Conservation (phyloP, 164 flowering plant species). For the Litsea cubeba region DNA sequence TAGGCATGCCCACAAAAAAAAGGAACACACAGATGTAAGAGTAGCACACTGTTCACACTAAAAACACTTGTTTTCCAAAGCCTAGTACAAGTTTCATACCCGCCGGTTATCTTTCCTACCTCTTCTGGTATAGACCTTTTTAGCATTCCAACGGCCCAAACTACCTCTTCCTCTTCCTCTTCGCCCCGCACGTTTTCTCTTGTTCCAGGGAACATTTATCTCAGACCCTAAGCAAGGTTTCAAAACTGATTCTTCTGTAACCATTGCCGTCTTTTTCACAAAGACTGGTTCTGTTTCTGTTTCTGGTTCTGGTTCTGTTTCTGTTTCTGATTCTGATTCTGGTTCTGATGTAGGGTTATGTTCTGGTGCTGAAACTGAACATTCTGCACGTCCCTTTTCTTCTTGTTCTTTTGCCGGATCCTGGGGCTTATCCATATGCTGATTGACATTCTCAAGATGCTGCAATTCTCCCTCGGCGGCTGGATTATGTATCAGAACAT, state of each 20-base stretch:
- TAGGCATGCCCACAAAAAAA: no score
- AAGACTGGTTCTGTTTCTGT: constrained; percentile 5
- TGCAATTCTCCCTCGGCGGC: constrained; percentile 34
- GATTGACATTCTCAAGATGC: constrained; percentile 19
- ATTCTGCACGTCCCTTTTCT: constrained; percentile 24
- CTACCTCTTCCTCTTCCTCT: constrained; percentile 45
- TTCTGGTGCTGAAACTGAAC: constrained; percentile 20
- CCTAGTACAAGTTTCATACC: no score
- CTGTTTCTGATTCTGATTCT: background rate
- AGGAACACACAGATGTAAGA: no score
- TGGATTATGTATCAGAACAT: constrained; percentile 37
- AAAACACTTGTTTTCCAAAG: no score
- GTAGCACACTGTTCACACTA: no score
- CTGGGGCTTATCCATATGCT: constrained; percentile 20
- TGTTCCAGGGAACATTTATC: constrained; percentile 45
- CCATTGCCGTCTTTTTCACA: background rate
- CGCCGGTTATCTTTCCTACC: no score
- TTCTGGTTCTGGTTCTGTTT: background rate
- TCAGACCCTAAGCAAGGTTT: constrained; percentile 39
- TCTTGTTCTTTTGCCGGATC: constrained; percentile 25
- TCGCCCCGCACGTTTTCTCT: constrained; percentile 75
- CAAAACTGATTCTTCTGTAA: constrained; percentile 18
- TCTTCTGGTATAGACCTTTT: constrained; percentile 24
- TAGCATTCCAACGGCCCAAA: constrained; percentile 44
- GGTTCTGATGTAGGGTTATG: constrained; percentile 12